These are phyloP conservation scores for Dillenia suffruticosa DNA, from an alignment of 164 flowering plant genomes.

Conservation along the genomic window DNA sequence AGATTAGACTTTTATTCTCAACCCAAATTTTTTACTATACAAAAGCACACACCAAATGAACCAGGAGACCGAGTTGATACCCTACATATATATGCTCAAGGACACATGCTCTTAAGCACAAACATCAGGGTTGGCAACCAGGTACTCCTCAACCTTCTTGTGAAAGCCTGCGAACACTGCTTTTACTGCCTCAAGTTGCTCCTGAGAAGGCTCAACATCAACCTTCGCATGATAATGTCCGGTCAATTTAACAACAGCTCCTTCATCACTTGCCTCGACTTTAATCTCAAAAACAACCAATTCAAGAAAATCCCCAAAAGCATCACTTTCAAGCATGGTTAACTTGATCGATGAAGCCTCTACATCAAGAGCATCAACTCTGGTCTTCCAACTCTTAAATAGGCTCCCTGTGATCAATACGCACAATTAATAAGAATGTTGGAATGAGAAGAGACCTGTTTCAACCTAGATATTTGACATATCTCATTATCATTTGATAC, in stretches of 20 bases:
- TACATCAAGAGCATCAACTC: neutral
- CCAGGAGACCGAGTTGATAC: too few relatives aligned
- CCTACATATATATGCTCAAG: too few relatives aligned
- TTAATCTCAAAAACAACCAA: neutral
- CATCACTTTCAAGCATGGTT: conserved; percentile 7
- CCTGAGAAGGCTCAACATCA: neutral
- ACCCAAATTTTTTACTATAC: too few relatives aligned
- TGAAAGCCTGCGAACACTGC: neutral
- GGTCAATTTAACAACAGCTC: neutral
- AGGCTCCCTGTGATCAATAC: neutral
- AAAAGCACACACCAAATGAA: too few relatives aligned
- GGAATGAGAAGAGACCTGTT: too few relatives aligned
- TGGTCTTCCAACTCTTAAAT: neutral
- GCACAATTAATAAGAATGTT: too few relatives aligned
- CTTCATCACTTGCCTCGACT: neutral
- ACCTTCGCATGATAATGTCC: neutral
- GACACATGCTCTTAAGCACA: too few relatives aligned
- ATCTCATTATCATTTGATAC: too few relatives aligned
- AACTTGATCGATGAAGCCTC: conserved; percentile 1
- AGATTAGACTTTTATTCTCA: too few relatives aligned
- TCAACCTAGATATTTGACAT: too few relatives aligned
- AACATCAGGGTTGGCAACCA: neutral
- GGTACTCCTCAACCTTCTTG: conserved; percentile 6
- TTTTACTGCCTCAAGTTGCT: conserved; percentile 4
- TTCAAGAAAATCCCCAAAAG: neutral